Percentiles rank a stretch among this genome's conserved stretches.
phyloP scores from a whole-genome alignment of 2,329 filamentous ascomycete genomes.

The Pseudogymnoascus sp. region DNA sequence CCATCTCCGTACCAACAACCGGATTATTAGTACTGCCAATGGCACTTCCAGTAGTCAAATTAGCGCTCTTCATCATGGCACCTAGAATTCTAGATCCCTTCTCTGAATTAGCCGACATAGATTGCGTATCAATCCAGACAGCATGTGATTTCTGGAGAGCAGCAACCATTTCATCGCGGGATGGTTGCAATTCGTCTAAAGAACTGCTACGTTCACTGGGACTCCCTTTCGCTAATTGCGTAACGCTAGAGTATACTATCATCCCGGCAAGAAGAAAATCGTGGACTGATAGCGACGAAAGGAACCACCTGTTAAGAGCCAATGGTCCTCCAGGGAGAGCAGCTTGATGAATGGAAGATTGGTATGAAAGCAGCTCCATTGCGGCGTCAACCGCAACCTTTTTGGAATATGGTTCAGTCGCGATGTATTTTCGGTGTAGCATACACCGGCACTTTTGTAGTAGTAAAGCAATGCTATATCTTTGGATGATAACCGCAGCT shows the following conservation, averaged over 20 bases:
- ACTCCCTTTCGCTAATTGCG: slow-evolving; percentile 12
- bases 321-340: slow-evolving; percentile 46
- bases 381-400: slow-evolving; percentile 42
- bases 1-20: neutral
- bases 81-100: slow-evolving; percentile 16
- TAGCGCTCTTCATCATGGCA: slow-evolving; percentile 18
- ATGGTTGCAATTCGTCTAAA: neutral
- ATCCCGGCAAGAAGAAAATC: slow-evolving; percentile 55
- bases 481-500: slow-evolving; percentile 40
- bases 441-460: slow-evolving; percentile 49
- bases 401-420: slow-evolving; percentile 42
- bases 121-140: slow-evolving; percentile 14
- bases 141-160: slow-evolving; percentile 17
- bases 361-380: slow-evolving; percentile 38
- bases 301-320: slow-evolving; percentile 45
- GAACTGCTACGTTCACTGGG: neutral
- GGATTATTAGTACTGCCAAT: neutral
- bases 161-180: slow-evolving; percentile 9
- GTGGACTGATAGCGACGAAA: slow-evolving; percentile 47
- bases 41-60: slow-evolving; percentile 3
- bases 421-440: slow-evolving; percentile 45
- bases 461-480: slow-evolving; percentile 42
- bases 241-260: slow-evolving; percentile 42
- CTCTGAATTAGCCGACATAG: slow-evolving; percentile 11
- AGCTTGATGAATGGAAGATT: slow-evolving; percentile 39